Evolutionary conservation across 345 rosid genomes (phyloP), one percentile per base, ranked within the genome.

Genomic region (Clarkia xantiana): DNA sequence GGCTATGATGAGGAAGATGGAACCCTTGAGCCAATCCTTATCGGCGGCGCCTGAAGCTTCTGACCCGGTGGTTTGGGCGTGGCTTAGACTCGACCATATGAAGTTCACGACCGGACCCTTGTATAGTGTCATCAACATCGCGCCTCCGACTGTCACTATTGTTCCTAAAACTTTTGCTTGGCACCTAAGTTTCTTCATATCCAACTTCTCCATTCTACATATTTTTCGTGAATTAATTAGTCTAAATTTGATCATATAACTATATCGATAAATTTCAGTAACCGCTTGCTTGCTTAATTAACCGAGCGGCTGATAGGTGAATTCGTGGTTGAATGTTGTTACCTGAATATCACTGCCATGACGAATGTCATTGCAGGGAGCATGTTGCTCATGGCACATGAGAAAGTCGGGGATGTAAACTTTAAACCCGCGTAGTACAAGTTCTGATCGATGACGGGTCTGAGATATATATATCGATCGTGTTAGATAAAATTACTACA

Each of bases 361-460:
- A 83, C 69, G 58, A 90, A 76, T 16, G 97, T 86, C 79, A 81
- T 67, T 1, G 82, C 86, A 40, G 95, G 95, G n/a, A 86, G 79
- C 78, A 83, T 81, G 67, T 90, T 90, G 70, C 94, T 90, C 76
- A 86, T 73, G 60, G 91, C 94, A 22, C 88, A 65, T 13, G 97
- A 67, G 66, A 86, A 90, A 49, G 96, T 86, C 12, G 97, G 94
- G 9, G 96, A 83, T 0, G 97, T 90, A 39, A 62, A 81, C 59
- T 81, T 90, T 53, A 90, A 60, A 43, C 97, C 96, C 54, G 88
- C 84, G 25, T 86, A 90, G 59, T 86, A 86, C 25, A 90, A 80
- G 61, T 86, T 86, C 62, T 90, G 97, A 58, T 90, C 97, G 41
- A 90, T 86, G 80, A 90, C 94, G 1, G 97, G 97, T 69, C 95